Conservation (phyloP, 495 filamentous ascomycete species). For the Podospora didyma region DNA sequence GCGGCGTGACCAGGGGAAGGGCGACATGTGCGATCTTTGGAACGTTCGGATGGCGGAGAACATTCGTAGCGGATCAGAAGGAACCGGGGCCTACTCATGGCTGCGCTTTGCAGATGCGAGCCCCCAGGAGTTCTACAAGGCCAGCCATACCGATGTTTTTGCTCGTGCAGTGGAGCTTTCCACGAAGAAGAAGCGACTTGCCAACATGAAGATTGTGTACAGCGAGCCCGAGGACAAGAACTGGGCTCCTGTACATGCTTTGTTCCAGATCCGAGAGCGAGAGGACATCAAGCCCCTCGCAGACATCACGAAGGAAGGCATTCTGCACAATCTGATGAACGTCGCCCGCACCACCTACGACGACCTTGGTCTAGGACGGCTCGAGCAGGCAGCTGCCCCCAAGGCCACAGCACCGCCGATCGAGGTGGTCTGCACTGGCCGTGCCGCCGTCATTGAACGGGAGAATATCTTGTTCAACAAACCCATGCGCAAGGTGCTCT, state of each 20-base stretch:
- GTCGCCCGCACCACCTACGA: conserved; percentile 65
- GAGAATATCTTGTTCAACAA: conserved; percentile 75
- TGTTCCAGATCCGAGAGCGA: conserved; percentile 75
- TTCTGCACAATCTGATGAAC: conserved; percentile 72
- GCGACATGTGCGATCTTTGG: conserved; percentile 64
- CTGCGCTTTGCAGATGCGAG: conserved; percentile 81
- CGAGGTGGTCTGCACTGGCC: conserved; percentile 69
- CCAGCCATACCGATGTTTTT: conserved; percentile 52
- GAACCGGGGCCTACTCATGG: conserved; percentile 76
- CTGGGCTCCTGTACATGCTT: conserved; percentile 64
- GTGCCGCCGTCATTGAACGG: conserved; percentile 61
- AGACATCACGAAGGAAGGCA: conserved; percentile 68
- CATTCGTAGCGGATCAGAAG: conserved; percentile 54
- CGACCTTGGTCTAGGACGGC: conserved; percentile 63
- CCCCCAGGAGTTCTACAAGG: conserved; percentile 62
- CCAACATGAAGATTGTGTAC: conserved; percentile 39
- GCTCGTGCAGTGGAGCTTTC: conserved; percentile 57
- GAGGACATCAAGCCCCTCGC: conserved; percentile 62
- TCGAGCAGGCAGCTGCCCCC: conserved; percentile 76
- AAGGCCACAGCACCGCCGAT: conserved; percentile 84
- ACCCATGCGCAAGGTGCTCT: conserved; percentile 68
- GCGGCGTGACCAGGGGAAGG: conserved; percentile 48
- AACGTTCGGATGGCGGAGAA: conserved; percentile 87
- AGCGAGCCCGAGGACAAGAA: conserved; percentile 50
- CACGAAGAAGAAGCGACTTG: conserved; percentile 49